Base-by-base conservation (phyloP, 768 basidiomycete genomes). In the Clitopilus passeckerianus region DNA sequence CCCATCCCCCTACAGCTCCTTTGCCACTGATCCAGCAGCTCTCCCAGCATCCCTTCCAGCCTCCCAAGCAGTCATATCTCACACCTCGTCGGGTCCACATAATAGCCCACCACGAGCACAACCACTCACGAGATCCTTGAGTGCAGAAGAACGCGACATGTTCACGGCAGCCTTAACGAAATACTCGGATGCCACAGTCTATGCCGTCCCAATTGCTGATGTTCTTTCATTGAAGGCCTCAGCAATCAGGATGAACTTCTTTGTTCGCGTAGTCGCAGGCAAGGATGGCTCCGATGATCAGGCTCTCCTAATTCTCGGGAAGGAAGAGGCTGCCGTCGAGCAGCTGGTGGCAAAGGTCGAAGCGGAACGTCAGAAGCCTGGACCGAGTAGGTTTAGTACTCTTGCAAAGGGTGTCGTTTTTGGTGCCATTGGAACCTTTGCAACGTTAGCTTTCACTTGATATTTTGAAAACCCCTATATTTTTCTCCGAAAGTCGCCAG, bases 341-440 rank as follows among this genome's bases (percentile, higher is more conserved):
- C 71, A 62, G 58, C 68, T 81, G 60, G 71, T 70, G 20, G 64
- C 68, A 1, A 73, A 71, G 53, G 65, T 78, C 30, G 71, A 72
- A 59, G 65, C 56, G 15, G 71, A 71, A 56, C 71, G 66, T 23
- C 61, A 61, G 57, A 70, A 70, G 59, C 59, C 65, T 2, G 24
- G 34, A 56, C 54, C 60, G 22, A 37, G 65, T 35, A 37, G 56
- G 55, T 62, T 80, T 15, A 75, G 71, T 53, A 78, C 77, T 50
- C 80, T 76, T 54, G 84, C 84, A 60, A 80, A 83, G 16, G 83
- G 81, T 52, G 83, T 78, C n/a, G 74, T 86, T 16, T 77, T 86
- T 18, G 86, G 86, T 41, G 85, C 82, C 41, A 82, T 85, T 6
- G 83, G 83, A 43, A 77, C 83, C 54, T 85, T 79, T 75, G 81